Conservation (phyloP, 306 rosid species). For the Malus orientalis region DNA sequence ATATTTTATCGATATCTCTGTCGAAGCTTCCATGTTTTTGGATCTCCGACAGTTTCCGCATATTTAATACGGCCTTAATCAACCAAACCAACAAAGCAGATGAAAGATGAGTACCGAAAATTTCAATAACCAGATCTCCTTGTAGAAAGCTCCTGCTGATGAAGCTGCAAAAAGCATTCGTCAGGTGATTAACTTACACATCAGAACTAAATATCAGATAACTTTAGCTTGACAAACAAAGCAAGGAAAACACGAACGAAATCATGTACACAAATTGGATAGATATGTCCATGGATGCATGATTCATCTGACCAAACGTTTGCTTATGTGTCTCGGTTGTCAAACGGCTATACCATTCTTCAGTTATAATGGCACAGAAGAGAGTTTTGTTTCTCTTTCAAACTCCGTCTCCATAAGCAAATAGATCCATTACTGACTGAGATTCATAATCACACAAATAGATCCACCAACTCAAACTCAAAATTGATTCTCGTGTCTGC, state of each 20-base stretch:
- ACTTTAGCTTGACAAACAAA: neutral
- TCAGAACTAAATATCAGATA: neutral
- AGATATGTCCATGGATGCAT: neutral
- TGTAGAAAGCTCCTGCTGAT: constrained; percentile 24
- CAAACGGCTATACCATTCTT: neutral
- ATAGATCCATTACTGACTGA: neutral
- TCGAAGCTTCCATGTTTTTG: constrained; percentile 6
- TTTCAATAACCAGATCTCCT: constrained; percentile 30
- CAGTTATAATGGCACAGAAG: neutral
- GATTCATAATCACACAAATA: neutral
- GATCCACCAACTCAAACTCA: neutral
- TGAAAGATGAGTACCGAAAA: constrained; percentile 20
- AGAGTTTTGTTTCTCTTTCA: neutral
- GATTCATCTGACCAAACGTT: neutral
- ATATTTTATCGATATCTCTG: neutral
- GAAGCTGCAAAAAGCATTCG: constrained; percentile 39
- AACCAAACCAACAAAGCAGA: constrained; percentile 22
- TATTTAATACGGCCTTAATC: constrained; percentile 7
- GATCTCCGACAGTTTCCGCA: neutral
- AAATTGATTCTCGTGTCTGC: neutral
- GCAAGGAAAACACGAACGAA: neutral
- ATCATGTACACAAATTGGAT: neutral
- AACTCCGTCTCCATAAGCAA: neutral
- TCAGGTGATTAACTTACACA: neutral
- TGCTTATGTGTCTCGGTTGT: neutral